A percentile compares a stretch with the other conserved stretches of the same genome.
These are phyloP conservation scores for Boletus edulis DNA, from an alignment of 768 basidiomycete species.

Conservation along the genomic window DNA sequence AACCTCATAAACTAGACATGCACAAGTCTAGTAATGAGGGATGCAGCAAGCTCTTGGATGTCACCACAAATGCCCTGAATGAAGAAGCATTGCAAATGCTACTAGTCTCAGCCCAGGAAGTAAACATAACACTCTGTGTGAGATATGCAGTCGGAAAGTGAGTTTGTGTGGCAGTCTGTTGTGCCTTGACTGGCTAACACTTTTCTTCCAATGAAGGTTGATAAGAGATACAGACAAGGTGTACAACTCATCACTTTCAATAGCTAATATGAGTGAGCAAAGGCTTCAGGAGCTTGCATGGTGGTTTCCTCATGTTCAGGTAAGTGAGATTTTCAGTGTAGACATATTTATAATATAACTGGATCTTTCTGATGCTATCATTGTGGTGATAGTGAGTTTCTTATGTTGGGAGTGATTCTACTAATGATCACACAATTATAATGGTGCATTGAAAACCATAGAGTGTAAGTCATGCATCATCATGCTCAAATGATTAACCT, in stretches of 20 bases:
- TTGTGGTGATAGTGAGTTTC: too few species aligned
- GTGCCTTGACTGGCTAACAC: too few species aligned
- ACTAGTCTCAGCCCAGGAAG: constrained; percentile 1
- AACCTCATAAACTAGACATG: not conserved
- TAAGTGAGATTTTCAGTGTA: not conserved
- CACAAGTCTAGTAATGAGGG: not conserved
- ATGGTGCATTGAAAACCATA: too few species aligned
- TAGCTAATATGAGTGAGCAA: accelerated
- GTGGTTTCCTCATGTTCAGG: not conserved
- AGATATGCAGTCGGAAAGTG: not conserved
- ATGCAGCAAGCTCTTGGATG: not conserved
- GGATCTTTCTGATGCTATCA: too few species aligned
- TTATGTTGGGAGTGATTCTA: too few species aligned
- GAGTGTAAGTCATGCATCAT: too few species aligned
- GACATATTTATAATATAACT: too few species aligned
- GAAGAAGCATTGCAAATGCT: not conserved
- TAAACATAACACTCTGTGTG: constrained; percentile 1
- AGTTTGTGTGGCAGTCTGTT: not conserved
- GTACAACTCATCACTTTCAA: not conserved
- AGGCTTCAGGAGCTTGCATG: not conserved
- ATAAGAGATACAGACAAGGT: not conserved
- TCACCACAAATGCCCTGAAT: not conserved
- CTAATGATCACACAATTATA: too few species aligned
- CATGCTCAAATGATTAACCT: too few species aligned
- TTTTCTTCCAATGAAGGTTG: not conserved